phyloP scores from a whole-genome alignment of 2,329 filamentous ascomycete genomes.

The Cercospora canescens region DNA sequence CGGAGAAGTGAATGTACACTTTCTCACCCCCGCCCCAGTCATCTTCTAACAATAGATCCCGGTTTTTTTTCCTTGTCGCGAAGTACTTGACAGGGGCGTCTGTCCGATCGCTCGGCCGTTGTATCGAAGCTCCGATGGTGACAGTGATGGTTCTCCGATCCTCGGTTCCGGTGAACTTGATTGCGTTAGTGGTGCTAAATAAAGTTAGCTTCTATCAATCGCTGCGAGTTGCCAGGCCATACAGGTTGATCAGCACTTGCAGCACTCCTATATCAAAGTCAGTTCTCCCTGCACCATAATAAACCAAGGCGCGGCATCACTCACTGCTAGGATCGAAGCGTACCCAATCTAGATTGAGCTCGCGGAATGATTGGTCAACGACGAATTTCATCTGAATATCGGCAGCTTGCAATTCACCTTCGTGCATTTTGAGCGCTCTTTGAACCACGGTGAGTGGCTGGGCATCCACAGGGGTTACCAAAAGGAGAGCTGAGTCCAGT shows the following conservation, averaged over 20 bases:
- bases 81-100: constrained; percentile 60
- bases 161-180: constrained; percentile 74
- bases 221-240: constrained; percentile 38
- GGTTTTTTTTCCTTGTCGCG: constrained; percentile 54
- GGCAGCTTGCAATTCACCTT: constrained; percentile 69
- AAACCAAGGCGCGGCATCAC: background rate
- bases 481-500: constrained; percentile 71
- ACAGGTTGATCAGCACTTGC: constrained; percentile 76
- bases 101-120: constrained; percentile 50
- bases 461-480: constrained; percentile 69
- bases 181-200: constrained; percentile 63
- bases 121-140: constrained; percentile 62
- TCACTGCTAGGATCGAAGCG: constrained; percentile 66
- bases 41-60: constrained; percentile 49
- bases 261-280: constrained; percentile 55
- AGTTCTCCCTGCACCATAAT: background rate
- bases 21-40: constrained; percentile 71
- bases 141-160: constrained; percentile 65
- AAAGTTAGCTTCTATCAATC: background rate
- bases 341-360: constrained; percentile 64
- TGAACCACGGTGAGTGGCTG: constrained; percentile 67
- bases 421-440: constrained; percentile 74
- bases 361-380: constrained; percentile 62
- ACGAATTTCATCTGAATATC: constrained; percentile 67
- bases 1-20: constrained; percentile 69